Conservation (phyloP, 2,329 filamentous ascomycete species). For the Talaromyces verruculosus region DNA sequence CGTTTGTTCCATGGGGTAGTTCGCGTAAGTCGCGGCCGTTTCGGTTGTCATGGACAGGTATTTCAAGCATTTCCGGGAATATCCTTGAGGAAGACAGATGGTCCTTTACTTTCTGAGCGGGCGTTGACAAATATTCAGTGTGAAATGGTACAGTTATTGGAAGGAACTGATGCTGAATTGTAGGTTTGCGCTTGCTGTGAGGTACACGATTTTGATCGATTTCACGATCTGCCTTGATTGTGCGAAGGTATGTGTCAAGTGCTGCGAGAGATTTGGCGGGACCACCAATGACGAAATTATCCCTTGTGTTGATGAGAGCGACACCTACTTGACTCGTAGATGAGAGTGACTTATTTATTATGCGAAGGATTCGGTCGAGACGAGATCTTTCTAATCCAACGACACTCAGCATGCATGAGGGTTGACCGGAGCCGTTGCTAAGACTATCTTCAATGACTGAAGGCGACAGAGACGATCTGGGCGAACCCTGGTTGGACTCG, state of each 20-base stretch:
- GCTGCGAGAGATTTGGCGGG: constrained; percentile 94
- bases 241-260: constrained; percentile 73
- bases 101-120: constrained; percentile 20
- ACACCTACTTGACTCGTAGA: constrained; percentile 89
- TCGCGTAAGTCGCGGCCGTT: constrained; percentile 32
- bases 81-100: constrained; percentile 22
- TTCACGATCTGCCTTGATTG: constrained; percentile 70
- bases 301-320: constrained; percentile 91
- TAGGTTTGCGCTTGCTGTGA: constrained; percentile 1
- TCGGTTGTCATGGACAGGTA: constrained; percentile 37
- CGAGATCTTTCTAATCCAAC: background rate
- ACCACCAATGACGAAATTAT: constrained; percentile 94
- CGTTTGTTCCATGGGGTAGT: background rate
- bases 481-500: background rate
- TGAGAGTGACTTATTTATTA: constrained; percentile 46
- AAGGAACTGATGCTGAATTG: constrained; percentile 3
- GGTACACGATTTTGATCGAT: constrained; percentile 1
- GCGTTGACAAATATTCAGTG: background rate
- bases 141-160: constrained; percentile 9
- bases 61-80: constrained; percentile 22
- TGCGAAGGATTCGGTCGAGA: background rate
- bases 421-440: constrained; percentile 1
- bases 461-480: background rate
- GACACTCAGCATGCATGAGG: constrained; percentile 16
- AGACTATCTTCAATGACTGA: background rate